Conservation (phyloP, 139 green algal genomes). For the Tetraselmis striata region DNA sequence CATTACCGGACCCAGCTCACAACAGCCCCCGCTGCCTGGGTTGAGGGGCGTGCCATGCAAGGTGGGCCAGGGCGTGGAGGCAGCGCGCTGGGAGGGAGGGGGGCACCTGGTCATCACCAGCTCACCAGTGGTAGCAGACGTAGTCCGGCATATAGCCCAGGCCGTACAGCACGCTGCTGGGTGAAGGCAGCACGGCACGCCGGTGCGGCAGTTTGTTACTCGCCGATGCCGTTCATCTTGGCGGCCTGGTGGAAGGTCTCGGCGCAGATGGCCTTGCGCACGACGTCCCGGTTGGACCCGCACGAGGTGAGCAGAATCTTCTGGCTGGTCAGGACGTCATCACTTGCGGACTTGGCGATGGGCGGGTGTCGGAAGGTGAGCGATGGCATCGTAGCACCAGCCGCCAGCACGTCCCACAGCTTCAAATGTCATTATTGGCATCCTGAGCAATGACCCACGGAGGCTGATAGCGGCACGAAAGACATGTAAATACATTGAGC, state of each 20-base stretch:
- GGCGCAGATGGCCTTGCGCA: conserved; percentile 92
- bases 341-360: conserved; percentile 38
- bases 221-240: conserved; percentile 89
- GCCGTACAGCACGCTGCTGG: conserved; percentile 83
- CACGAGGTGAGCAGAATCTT: conserved; percentile 59
- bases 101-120: conserved; percentile 79
- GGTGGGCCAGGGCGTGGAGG: no score
- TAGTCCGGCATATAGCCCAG: conserved; percentile 96
- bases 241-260: conserved; percentile 95
- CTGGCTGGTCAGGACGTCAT: conserved; percentile 94
- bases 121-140: conserved; percentile 95
- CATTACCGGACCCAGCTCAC: no score
- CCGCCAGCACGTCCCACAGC: no score
- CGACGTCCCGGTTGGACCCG: conserved; percentile 86
- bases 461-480: no score
- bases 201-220: conserved; percentile 86
- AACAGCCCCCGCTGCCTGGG: no score
- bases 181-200: conserved; percentile 86
- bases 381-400: no score
- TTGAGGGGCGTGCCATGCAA: no score
- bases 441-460: no score
- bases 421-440: no score
- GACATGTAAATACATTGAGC: no score
- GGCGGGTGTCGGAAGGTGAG: no score
- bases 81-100: no score